These are phyloP conservation scores for Trichoderma guizhouense DNA, from an alignment of 2,329 filamentous ascomycete species.

Conservation along the genomic window DNA sequence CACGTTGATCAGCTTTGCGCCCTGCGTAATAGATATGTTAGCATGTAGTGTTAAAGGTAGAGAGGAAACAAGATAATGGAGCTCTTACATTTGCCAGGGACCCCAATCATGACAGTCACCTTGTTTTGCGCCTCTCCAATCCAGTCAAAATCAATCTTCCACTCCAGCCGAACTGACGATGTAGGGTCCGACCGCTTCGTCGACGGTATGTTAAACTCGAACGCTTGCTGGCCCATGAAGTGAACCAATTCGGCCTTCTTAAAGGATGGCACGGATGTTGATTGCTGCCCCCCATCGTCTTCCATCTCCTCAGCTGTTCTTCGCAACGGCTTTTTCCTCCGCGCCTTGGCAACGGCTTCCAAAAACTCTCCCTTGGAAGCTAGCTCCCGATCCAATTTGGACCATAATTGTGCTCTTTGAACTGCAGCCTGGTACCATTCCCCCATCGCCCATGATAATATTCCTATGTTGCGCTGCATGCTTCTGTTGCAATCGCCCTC, in stretches of 20 bases:
- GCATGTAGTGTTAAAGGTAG: conserved; percentile 12
- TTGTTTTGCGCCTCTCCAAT: conserved; percentile 65
- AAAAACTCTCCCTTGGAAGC: conserved; percentile 30
- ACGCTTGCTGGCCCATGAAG: conserved; percentile 51
- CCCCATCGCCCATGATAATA: conserved; percentile 64
- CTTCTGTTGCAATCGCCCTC: conserved; percentile 40
- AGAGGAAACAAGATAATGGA: not conserved
- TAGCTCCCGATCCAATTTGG: conserved; percentile 48
- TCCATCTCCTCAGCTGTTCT: conserved; percentile 27
- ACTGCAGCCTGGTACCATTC: conserved; percentile 63
- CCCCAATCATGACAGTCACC: conserved; percentile 51
- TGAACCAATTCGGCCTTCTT: conserved; percentile 46
- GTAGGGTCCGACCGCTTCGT: conserved; percentile 32
- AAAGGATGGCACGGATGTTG: conserved; percentile 3
- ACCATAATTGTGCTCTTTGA: conserved; percentile 62
- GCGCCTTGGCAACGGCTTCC: conserved; percentile 24
- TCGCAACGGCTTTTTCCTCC: conserved; percentile 25
- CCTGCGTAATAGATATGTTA: conserved; percentile 39
- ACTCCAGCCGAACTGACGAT: conserved; percentile 53
- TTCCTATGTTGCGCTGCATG: conserved; percentile 54
- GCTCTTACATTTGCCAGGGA: conserved; percentile 62
- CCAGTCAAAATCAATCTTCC: conserved; percentile 68
- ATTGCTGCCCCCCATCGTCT: conserved; percentile 6
- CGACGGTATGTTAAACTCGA: conserved; percentile 42
- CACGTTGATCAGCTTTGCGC: conserved; percentile 56